phyloP scores from a whole-genome alignment of 192 early-diverging fungal genomes.

The Rhizophlyctis rosea region DNA sequence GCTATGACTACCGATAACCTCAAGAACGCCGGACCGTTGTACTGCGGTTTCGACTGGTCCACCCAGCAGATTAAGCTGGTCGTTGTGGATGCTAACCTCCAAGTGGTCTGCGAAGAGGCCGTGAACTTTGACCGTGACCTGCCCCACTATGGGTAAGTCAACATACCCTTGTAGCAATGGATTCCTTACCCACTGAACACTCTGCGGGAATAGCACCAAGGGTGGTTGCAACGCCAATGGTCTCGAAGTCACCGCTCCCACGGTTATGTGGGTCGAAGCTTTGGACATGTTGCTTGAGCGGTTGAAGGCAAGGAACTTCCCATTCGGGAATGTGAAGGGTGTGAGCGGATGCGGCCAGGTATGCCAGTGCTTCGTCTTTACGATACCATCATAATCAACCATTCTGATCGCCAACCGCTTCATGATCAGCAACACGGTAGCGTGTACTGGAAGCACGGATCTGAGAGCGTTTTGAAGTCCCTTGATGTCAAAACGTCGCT shows the following conservation, averaged over 20 bases:
- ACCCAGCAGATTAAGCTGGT: constrained; percentile 76
- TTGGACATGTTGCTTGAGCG: constrained; percentile 58
- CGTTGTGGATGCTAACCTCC: constrained; percentile 35
- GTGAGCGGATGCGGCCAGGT: constrained; percentile 68
- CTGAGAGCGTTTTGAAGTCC: constrained; percentile 34
- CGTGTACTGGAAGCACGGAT: constrained; percentile 68
- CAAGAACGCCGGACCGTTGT: not conserved
- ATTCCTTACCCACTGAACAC: constrained; percentile 30
- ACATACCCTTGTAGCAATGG: not conserved
- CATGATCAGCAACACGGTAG: constrained; percentile 73
- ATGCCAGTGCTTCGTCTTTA: not conserved
- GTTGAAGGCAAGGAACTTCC: constrained; percentile 37
- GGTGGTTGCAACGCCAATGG: constrained; percentile 18
- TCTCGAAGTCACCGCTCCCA: constrained; percentile 57
- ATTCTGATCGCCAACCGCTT: not conserved
- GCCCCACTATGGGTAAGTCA: constrained; percentile 46
- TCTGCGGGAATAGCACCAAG: constrained; percentile 28
- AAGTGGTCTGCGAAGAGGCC: constrained; percentile 43
- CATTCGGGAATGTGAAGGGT: constrained; percentile 36
- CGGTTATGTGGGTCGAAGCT: constrained; percentile 77
- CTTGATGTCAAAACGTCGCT: constrained; percentile 43
- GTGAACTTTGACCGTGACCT: constrained; percentile 66
- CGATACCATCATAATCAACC: not conserved
- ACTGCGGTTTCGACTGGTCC: constrained; percentile 65
- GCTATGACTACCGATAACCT: too few relatives aligned